These are phyloP conservation scores for Sarocladium oryzae DNA, from an alignment of 2,329 filamentous ascomycete genomes.

Conservation along the genomic window DNA sequence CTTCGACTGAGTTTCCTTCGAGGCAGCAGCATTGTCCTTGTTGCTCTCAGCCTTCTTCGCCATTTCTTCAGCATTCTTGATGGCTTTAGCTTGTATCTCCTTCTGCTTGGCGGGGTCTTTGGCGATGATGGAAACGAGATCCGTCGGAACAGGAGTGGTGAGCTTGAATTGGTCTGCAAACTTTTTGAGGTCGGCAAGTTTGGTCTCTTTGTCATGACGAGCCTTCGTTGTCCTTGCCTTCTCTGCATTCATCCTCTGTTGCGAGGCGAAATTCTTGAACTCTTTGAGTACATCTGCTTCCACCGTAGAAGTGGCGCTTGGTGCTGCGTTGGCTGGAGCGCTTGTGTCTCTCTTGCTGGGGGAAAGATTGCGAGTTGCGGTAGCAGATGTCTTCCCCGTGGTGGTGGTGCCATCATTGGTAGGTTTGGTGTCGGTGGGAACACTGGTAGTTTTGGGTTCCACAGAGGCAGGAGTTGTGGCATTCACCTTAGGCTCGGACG, in stretches of 20 bases:
- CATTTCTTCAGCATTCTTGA: conserved; percentile 63
- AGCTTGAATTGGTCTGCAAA: conserved; percentile 94
- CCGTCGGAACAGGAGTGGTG: conserved; percentile 81
- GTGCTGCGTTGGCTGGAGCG: conserved; percentile 29
- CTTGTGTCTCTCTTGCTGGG: conserved; percentile 20
- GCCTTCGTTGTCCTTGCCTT: conserved; percentile 51
- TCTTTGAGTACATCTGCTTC: conserved; percentile 55
- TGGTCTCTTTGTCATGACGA: conserved; percentile 78
- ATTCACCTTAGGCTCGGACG: not conserved
- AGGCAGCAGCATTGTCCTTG: conserved; percentile 28
- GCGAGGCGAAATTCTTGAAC: conserved; percentile 58
- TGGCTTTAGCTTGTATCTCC: conserved; percentile 83
- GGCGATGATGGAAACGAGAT: conserved; percentile 89
- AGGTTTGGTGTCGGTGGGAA: not conserved
- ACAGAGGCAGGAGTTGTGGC: conserved; percentile 8
- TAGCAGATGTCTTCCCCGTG: conserved; percentile 27
- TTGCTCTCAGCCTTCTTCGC: conserved; percentile 37
- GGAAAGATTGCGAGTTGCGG: conserved; percentile 34
- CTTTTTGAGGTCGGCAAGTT: conserved; percentile 89
- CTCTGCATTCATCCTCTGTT: conserved; percentile 49
- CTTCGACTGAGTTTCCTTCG: conserved; percentile 20
- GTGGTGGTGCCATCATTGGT: conserved; percentile 14
- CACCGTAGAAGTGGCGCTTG: conserved; percentile 54
- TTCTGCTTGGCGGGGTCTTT: conserved; percentile 95
- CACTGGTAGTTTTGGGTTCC: conserved; percentile 11